Conservation (phyloP, 345 rosid genomes). For the Murraya paniculata region DNA sequence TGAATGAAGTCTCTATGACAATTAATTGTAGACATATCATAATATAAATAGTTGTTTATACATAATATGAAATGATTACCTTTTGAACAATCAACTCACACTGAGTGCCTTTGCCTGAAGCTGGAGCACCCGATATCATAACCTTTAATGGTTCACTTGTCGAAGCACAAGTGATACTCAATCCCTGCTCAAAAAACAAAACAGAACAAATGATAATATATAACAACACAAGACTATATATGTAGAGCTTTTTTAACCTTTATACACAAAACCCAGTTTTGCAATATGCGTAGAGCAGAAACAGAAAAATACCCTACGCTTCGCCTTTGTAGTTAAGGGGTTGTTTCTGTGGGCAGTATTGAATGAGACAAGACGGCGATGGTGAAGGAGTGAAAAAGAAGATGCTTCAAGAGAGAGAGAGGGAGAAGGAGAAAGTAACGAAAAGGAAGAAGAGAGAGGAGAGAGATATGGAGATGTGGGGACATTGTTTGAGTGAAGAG, state of each 20-base stretch:
- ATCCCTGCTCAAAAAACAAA: conserved; percentile 27
- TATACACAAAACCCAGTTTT: neutral
- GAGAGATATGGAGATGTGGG: conserved; percentile 25
- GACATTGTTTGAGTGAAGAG: conserved; percentile 26
- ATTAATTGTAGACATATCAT: no score
- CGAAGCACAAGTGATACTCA: conserved; percentile 49
- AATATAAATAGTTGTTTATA: neutral
- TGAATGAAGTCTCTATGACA: no score
- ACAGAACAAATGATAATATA: neutral
- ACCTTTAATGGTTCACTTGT: conserved; percentile 63
- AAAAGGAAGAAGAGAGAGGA: conserved; percentile 19
- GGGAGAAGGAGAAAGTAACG: conserved; percentile 32
- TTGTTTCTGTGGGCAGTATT: conserved; percentile 15
- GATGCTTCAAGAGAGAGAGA: conserved; percentile 26
- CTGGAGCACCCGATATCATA: conserved; percentile 93
- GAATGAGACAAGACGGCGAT: conserved; percentile 28
- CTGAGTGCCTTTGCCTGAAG: conserved; percentile 94
- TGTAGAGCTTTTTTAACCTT: neutral
- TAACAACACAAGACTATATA: neutral
- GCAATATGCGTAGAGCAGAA: neutral
- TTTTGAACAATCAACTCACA: conserved; percentile 74
- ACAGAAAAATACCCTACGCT: conserved; percentile 28
- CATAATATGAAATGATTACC: conserved; percentile 34
- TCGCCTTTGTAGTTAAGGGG: conserved; percentile 22
- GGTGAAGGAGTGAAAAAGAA: conserved; percentile 12